Evolutionary conservation across 2,329 filamentous ascomycete species (phyloP).

Genomic region (Verticillium nonalfalfae): DNA sequence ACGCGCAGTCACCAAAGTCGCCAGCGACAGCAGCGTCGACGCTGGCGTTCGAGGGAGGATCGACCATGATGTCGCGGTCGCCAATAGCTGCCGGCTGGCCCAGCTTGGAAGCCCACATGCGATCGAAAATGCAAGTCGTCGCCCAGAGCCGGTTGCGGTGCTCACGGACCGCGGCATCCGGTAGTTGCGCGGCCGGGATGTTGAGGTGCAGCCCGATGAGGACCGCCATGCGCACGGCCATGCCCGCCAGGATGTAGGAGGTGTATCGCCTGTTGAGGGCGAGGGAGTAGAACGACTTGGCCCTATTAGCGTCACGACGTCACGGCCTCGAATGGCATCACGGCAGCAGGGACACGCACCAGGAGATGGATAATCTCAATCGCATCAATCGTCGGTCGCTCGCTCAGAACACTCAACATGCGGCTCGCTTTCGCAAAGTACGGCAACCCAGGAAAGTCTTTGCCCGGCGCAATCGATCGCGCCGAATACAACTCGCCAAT

Average conservation of each 20-base stretch:
- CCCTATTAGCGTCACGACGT: background rate
- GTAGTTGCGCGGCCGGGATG: constrained; percentile 29
- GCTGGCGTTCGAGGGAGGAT: constrained; percentile 28
- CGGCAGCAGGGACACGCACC: constrained; percentile 21
- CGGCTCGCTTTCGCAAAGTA: constrained; percentile 35
- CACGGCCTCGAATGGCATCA: background rate
- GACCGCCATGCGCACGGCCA: constrained; percentile 33
- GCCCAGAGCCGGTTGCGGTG: constrained; percentile 34
- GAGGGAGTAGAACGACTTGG: constrained; percentile 35
- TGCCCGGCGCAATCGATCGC: constrained; percentile 22
- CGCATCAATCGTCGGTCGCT: constrained; percentile 33
- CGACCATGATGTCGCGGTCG: constrained; percentile 40
- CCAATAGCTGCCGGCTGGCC: constrained; percentile 40
- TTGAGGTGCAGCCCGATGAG: constrained; percentile 37
- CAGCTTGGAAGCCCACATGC: constrained; percentile 41
- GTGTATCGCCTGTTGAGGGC: constrained; percentile 36
- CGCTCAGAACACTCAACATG: constrained; percentile 29
- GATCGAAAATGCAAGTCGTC: constrained; percentile 36
- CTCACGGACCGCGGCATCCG: constrained; percentile 27
- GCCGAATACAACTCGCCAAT: constrained; percentile 39
- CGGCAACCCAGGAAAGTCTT: constrained; percentile 31
- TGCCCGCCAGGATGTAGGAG: constrained; percentile 34
- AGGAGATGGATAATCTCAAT: constrained; percentile 37
- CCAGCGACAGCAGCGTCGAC: constrained; percentile 15
- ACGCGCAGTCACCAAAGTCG: constrained; percentile 25